These are phyloP conservation scores for Aspergillus sp. DNA, from an alignment of 2,329 filamentous ascomycete species.

Conservation along the genomic window DNA sequence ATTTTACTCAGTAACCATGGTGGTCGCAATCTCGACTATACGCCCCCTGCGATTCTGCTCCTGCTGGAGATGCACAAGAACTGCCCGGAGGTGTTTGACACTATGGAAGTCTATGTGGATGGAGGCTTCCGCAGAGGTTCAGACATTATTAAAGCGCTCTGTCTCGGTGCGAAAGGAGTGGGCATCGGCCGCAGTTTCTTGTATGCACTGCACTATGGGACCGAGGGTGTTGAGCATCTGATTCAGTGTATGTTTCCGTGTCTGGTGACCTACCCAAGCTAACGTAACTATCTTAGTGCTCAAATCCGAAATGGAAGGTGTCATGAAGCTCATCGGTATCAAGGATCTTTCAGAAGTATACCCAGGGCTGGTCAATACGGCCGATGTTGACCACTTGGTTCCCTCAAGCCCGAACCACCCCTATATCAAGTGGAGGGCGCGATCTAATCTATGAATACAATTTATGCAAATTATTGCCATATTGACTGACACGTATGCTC, in stretches of 20 bases:
- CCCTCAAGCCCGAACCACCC: not conserved
- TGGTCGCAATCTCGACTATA: conserved; percentile 56
- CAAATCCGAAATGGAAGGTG: conserved; percentile 5
- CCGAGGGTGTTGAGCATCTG: conserved; percentile 4
- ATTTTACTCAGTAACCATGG: conserved; percentile 61
- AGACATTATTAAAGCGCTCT: conserved; percentile 5
- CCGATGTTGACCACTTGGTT: conserved; percentile 6
- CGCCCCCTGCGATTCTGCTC: conserved; percentile 51
- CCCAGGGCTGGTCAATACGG: conserved; percentile 7
- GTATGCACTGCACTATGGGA: conserved; percentile 7
- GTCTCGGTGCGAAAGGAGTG: conserved; percentile 1
- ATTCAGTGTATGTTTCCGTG: not conserved
- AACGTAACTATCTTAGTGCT: not conserved
- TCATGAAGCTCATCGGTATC: conserved; percentile 9
- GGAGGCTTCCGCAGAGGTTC: conserved; percentile 55
- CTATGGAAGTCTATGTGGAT: conserved; percentile 55
- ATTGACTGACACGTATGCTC: not conserved
- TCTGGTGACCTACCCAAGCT: not conserved
- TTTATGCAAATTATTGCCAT: not conserved
- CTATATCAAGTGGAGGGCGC: conserved; percentile 3
- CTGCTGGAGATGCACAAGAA: conserved; percentile 53
- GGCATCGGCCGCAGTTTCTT: conserved; percentile 5
- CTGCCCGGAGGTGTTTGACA: conserved; percentile 51
- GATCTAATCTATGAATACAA: not conserved
- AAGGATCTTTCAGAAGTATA: conserved; percentile 4